These are phyloP conservation scores for Fusarium aywerte DNA, from an alignment of 2,329 filamentous ascomycete genomes.

Conservation along the genomic window DNA sequence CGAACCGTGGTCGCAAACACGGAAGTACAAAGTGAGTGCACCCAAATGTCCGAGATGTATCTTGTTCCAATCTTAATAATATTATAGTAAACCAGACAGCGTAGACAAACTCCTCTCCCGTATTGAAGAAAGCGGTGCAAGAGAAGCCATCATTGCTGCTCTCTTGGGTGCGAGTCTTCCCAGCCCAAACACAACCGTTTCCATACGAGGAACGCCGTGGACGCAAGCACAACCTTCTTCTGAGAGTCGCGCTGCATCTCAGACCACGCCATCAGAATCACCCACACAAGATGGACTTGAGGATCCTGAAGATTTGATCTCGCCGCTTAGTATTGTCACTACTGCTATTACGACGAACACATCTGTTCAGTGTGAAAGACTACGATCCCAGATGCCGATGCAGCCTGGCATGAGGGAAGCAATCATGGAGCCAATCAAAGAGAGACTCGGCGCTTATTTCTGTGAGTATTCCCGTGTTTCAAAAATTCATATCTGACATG, in stretches of 20 bases:
- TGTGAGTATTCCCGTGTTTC: too few species aligned
- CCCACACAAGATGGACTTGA: not conserved
- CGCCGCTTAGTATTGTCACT: constrained; percentile 6
- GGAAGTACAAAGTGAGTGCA: constrained; percentile 16
- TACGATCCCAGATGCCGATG: constrained; percentile 18
- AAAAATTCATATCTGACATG: too few species aligned
- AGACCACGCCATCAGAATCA: not conserved
- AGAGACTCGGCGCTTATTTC: constrained; percentile 13
- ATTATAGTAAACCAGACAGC: constrained; percentile 14
- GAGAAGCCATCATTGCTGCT: constrained; percentile 6
- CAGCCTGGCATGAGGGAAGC: constrained; percentile 14
- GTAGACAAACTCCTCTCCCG: constrained; percentile 15
- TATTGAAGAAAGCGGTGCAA: constrained; percentile 20
- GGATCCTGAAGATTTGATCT: not conserved
- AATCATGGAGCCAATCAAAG: constrained; percentile 23
- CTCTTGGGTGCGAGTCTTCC: not conserved
- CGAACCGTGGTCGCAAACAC: constrained; percentile 16
- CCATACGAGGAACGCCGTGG: constrained; percentile 2
- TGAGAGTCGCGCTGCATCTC: not conserved
- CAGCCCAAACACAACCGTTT: constrained; percentile 15
- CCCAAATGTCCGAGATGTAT: fast-evolving
- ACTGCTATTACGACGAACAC: constrained; percentile 8
- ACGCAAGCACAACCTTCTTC: not conserved
- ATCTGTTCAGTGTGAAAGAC: constrained; percentile 4
- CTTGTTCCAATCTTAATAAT: not conserved